Evolutionary conservation across 1,284 basidiomycete species (phyloP), one percentile per base, ranked within the genome.

Genomic region (Boletus semigastroideus): DNA sequence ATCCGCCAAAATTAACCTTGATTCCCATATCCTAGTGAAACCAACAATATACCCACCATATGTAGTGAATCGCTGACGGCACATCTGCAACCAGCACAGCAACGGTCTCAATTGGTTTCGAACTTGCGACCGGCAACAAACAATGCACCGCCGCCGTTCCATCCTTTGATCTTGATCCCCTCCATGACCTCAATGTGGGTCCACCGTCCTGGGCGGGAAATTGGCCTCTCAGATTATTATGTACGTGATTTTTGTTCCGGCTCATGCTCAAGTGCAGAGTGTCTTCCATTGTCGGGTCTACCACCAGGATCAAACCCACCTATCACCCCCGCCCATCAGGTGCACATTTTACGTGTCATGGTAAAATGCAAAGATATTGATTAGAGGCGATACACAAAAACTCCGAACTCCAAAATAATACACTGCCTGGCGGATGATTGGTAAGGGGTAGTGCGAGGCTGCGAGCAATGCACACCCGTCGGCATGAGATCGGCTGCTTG

Each of bases 341-440:
- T 46, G 33, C 31, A 39, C 36, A 30, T 45, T 64, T 66, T 66
- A 63, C 61, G 61, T 62, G 48, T 52, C 48, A 22, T 45, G 33
- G 19, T 22, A 42, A 46, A 14, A 43, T 40, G 27, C 30, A 40
- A 47, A n/a, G 31, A 47, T 12, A 41, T 42, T 34, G 52, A 55
- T 60, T 48, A 53, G 41, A 40, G 25, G 42, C 37, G 34, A 43
- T 38, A 27, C 45, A 47, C 25, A 27, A 28, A 39, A 42, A 59
- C 43, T 49, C 54, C 42, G 28, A 31, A 14, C 31, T 43, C 49
- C 42, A 42, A 42, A 55, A 17, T 22, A 38, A 42, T 30, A 36
- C 30, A 28, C 44, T 36, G 31, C 28, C 27, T 19, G 34, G 16
- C 33, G 37, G 17, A 30, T 49, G 28, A 33, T 42, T 40, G 47